These are phyloP conservation scores for Aspergillus nomiae DNA, from an alignment of 2,329 filamentous ascomycete genomes.

Conservation along the genomic window DNA sequence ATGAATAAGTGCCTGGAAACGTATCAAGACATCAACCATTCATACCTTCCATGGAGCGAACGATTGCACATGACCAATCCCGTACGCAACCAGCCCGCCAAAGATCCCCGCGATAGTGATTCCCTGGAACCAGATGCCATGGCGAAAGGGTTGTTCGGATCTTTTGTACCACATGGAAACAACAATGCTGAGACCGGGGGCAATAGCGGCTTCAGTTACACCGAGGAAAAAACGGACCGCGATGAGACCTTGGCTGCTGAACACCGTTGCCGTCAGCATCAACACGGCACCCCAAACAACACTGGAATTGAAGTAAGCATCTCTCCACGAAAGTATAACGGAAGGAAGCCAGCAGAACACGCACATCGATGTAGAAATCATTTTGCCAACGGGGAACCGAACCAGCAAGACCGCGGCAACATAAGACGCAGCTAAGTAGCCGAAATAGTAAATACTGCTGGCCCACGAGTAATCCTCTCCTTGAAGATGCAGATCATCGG, in stretches of 20 bases:
- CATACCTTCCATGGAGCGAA: too few species aligned
- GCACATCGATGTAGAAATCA: neutral
- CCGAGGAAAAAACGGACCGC: too few species aligned
- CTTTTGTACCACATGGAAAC: constrained; percentile 34
- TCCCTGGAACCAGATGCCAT: constrained; percentile 35
- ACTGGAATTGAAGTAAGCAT: too few species aligned
- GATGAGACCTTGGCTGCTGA: too few species aligned
- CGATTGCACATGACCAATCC: constrained; percentile 22
- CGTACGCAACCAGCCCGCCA: constrained; percentile 27
- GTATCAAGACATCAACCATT: too few species aligned
- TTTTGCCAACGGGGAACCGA: neutral
- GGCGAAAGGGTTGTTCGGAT: constrained; percentile 32
- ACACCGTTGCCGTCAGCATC: too few species aligned
- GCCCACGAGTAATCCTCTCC: neutral
- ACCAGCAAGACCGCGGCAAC: neutral
- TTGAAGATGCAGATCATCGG: neutral
- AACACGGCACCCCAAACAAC: too few species aligned
- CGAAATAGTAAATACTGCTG: neutral
- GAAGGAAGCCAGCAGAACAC: neutral
- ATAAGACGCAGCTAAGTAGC: neutral
- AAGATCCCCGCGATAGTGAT: constrained; percentile 31
- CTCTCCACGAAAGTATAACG: too few species aligned
- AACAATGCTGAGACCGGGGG: constrained; percentile 32
- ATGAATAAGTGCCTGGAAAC: too few species aligned
- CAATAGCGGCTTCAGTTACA: too few species aligned